These are phyloP conservation scores for Acarospora socialis DNA, from an alignment of 2,329 filamentous ascomycete species.

Conservation along the genomic window DNA sequence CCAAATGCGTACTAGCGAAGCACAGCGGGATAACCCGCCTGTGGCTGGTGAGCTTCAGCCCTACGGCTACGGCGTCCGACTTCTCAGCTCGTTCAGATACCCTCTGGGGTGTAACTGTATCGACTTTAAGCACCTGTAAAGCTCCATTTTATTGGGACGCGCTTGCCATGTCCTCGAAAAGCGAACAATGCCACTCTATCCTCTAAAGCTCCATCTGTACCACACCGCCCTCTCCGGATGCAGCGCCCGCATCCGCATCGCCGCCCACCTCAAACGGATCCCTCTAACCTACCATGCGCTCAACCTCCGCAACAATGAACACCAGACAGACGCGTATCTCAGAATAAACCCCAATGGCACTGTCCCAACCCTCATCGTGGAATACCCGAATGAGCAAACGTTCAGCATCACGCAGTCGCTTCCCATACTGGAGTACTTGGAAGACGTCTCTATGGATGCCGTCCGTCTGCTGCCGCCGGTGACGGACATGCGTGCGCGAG, in stretches of 20 bases:
- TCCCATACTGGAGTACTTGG: conserved; percentile 48
- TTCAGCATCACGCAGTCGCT: conserved; percentile 42
- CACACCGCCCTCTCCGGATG: conserved; percentile 51
- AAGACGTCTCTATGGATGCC: conserved; percentile 35
- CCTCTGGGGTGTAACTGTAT: too few species aligned
- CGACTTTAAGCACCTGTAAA: too few species aligned
- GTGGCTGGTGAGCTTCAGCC: too few species aligned
- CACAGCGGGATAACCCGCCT: too few species aligned
- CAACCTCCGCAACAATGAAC: conserved; percentile 42
- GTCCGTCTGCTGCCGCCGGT: conserved; percentile 33
- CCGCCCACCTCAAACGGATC: conserved; percentile 41
- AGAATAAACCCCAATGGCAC: conserved; percentile 39
- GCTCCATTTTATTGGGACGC: too few species aligned
- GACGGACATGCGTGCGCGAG: conserved; percentile 29
- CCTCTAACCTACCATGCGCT: conserved; percentile 33
- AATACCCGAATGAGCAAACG: conserved; percentile 14
- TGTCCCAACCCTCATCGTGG: conserved; percentile 39
- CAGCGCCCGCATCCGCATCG: conserved; percentile 46
- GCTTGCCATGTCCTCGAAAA: too few species aligned
- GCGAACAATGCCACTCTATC: not conserved
- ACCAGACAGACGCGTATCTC: conserved; percentile 31
- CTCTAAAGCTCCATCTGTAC: conserved; percentile 29
- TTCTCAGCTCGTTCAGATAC: too few species aligned
- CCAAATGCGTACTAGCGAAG: too few species aligned
- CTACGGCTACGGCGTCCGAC: too few species aligned